Evolutionary conservation across 352 stramenopile species (phyloP).

Genomic region (Globisporangium polare): DNA sequence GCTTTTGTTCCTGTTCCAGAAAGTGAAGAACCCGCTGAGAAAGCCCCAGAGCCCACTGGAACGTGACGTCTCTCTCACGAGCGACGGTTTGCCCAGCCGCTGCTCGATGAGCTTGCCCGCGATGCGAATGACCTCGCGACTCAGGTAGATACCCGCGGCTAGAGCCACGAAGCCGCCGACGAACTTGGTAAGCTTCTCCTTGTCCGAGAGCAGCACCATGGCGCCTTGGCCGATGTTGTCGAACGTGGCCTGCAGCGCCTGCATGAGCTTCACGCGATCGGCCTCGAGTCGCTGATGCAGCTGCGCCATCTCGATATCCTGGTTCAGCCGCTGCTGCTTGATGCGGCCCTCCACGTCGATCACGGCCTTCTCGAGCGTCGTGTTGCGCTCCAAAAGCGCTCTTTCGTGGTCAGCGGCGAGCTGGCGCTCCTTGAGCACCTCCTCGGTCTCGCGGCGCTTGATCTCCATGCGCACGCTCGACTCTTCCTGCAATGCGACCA

Average conservation of each 20-base stretch:
- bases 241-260: conserved; percentile 60
- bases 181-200: conserved; percentile 55
- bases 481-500: conserved; percentile 59
- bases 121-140: conserved; percentile 56
- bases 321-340: conserved; percentile 60
- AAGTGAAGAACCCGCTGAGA: conserved; percentile 20
- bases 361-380: conserved; percentile 49
- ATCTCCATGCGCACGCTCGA: conserved; percentile 55
- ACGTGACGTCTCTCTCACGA: conserved; percentile 67
- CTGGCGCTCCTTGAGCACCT: conserved; percentile 56
- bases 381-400: conserved; percentile 54
- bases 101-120: conserved; percentile 57
- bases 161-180: conserved; percentile 56
- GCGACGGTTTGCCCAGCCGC: conserved; percentile 61
- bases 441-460: conserved; percentile 51
- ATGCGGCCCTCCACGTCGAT: conserved; percentile 69
- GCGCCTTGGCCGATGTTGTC: conserved; percentile 62
- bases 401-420: conserved; percentile 41
- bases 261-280: conserved; percentile 60
- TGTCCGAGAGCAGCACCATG: conserved; percentile 49
- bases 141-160: conserved; percentile 56
- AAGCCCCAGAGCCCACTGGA: conserved; percentile 44
- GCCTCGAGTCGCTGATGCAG: conserved; percentile 55
- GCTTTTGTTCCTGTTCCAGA: conserved; percentile 22
- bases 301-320: conserved; percentile 71